Conservation (phyloP, 2,329 filamentous ascomycete genomes). For the Xylariaceae sp. region DNA sequence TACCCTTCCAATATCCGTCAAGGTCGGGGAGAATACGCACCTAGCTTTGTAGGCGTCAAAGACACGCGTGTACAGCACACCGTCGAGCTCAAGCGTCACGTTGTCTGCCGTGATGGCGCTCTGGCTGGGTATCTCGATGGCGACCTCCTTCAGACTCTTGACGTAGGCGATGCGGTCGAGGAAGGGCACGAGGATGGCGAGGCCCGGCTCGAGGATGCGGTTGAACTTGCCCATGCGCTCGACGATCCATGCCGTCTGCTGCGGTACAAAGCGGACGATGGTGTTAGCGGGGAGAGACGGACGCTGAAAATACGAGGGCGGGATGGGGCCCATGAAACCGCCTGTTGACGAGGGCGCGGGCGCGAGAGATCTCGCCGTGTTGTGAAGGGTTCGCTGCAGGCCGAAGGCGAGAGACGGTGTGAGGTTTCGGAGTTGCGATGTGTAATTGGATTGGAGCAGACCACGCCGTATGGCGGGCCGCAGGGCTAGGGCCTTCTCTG, state of each 20-base stretch:
- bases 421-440: conserved; percentile 8
- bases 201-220: conserved; percentile 87
- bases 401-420: conserved; percentile 25
- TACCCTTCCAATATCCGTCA: too few species aligned
- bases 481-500: conserved; percentile 34
- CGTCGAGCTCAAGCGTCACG: conserved; percentile 94
- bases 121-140: conserved; percentile 96
- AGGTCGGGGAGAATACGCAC: conserved; percentile 53
- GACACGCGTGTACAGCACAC: conserved; percentile 92
- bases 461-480: conserved; percentile 34
- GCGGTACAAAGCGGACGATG: conserved; percentile 94
- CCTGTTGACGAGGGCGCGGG: conserved; percentile 36
- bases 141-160: conserved; percentile 94
- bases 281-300: conserved; percentile 87
- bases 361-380: conserved; percentile 28
- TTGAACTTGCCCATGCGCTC: conserved; percentile 99
- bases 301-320: conserved; percentile 82
- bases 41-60: conserved; percentile 98
- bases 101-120: conserved; percentile 99
- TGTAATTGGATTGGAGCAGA: conserved; percentile 15
- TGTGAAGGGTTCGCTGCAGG: conserved; percentile 33
- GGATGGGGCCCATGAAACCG: conserved; percentile 47
- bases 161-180: conserved; percentile 97
- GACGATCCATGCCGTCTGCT: conserved; percentile 98
- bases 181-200: conserved; percentile 88